phyloP scores from a whole-genome alignment of 805 yeast genomes.

The Hemisphaericaspora nanyangensis region DNA sequence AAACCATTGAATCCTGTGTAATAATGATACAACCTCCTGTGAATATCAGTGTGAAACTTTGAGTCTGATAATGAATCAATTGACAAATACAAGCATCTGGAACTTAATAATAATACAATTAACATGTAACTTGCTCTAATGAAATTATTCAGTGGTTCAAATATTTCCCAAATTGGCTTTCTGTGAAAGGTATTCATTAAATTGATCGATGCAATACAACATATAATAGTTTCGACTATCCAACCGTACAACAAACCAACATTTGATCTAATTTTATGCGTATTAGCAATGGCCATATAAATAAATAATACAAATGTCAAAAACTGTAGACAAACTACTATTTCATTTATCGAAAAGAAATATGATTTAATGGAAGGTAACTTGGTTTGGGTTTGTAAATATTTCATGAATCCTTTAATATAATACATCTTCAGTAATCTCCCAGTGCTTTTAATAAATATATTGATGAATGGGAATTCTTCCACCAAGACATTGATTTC shows the following conservation, averaged over 20 bases:
- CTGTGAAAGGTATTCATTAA: slow-evolving; percentile 15
- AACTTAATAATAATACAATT: slow-evolving; percentile 24
- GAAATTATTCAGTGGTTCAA: slow-evolving; percentile 25
- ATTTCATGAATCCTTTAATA: neutral
- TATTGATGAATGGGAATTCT: neutral
- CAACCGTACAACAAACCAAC: slow-evolving; percentile 36
- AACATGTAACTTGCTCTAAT: slow-evolving; percentile 20
- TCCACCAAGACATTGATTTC: neutral
- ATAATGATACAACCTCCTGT: slow-evolving; percentile 24
- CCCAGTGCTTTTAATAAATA: neutral
- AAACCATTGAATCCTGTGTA: slow-evolving; percentile 25
- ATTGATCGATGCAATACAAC: slow-evolving; percentile 25
- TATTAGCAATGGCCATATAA: slow-evolving; percentile 29
- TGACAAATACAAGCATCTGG: slow-evolving; percentile 25
- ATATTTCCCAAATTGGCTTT: slow-evolving; percentile 21
- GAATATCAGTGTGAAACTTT: slow-evolving; percentile 12
- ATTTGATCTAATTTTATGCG: slow-evolving; percentile 30
- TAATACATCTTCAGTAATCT: neutral
- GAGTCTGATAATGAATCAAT: slow-evolving; percentile 26
- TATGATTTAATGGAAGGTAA: neutral
- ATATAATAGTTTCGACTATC: slow-evolving; percentile 23
- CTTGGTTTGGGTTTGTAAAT: slow-evolving; percentile 3
- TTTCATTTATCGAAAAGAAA: slow-evolving; percentile 6
- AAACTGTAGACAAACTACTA: neutral
- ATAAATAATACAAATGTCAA: slow-evolving; percentile 16